Evolutionary conservation across 139 green algal species (phyloP).

Genomic region (Coccomyxa sp.): DNA sequence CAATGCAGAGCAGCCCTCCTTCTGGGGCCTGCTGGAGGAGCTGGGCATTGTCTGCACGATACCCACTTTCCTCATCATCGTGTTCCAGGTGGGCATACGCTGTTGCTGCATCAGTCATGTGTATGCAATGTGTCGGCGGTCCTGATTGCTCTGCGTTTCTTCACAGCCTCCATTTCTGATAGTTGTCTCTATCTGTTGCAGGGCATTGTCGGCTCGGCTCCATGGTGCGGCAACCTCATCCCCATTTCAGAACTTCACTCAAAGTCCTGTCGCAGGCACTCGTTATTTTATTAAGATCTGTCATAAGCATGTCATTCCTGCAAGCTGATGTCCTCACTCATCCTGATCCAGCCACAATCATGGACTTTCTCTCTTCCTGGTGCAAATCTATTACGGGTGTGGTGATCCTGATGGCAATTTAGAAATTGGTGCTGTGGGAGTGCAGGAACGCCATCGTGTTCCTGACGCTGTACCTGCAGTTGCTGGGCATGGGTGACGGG

Average conservation of each 20-base stretch:
- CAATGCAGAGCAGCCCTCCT: not conserved
- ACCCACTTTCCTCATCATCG: constrained; percentile 39
- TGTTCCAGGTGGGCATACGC: constrained; percentile 18
- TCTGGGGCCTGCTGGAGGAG: not conserved
- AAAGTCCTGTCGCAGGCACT: no score
- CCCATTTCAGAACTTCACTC: no score
- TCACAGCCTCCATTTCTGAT: not conserved
- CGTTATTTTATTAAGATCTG: no score
- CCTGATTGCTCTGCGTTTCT: no score
- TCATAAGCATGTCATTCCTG: no score
- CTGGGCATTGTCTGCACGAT: constrained; percentile 19
- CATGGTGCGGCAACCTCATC: not conserved
- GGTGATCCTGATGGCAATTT: no score
- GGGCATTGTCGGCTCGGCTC: not conserved
- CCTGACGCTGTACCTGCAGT: constrained; percentile 60
- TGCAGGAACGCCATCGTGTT: constrained; percentile 46
- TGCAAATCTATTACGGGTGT: no score
- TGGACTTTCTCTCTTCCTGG: no score
- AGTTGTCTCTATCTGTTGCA: not conserved
- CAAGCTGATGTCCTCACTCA: no score
- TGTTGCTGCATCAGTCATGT: not conserved
- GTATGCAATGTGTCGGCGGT: not conserved
- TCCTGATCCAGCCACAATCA: no score
- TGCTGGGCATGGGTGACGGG: constrained; percentile 51
- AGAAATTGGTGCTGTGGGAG: no score